These are phyloP conservation scores for Chrysoporthe cubensis DNA, from an alignment of 2,329 filamentous ascomycete species.

Conservation along the genomic window DNA sequence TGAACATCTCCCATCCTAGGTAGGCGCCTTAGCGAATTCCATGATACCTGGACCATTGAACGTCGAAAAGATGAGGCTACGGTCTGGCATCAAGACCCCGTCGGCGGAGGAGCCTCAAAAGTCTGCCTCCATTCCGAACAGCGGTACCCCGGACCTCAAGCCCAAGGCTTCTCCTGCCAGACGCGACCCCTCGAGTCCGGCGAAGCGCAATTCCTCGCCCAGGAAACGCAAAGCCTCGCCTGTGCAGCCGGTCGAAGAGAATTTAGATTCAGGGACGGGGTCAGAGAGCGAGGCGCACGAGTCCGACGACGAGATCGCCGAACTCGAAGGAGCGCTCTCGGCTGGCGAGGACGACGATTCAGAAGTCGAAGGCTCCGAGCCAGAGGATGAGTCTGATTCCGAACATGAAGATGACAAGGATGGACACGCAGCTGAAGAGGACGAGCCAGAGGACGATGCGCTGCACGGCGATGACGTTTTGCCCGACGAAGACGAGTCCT, in stretches of 20 bases:
- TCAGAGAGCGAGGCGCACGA: slow-evolving; percentile 47
- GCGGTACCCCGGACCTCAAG: slow-evolving; percentile 15
- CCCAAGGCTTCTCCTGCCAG: slow-evolving; percentile 11
- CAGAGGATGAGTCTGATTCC: slow-evolving; percentile 47
- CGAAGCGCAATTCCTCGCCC: slow-evolving; percentile 18
- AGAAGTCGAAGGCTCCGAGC: slow-evolving; percentile 44
- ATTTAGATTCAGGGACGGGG: neutral
- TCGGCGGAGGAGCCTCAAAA: slow-evolving; percentile 26
- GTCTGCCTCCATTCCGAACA: slow-evolving; percentile 8
- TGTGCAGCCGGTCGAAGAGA: slow-evolving; percentile 53
- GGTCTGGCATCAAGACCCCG: slow-evolving; percentile 28
- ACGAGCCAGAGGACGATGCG: slow-evolving; percentile 29
- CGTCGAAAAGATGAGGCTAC: slow-evolving; percentile 24
- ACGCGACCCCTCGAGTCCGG: slow-evolving; percentile 11
- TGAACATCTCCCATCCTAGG: slow-evolving; percentile 1
- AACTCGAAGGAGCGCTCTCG: slow-evolving; percentile 61
- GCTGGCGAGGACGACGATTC: slow-evolving; percentile 57
- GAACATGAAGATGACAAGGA: slow-evolving; percentile 48
- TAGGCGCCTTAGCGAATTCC: slow-evolving; percentile 5
- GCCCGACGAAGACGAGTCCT: slow-evolving; percentile 37
- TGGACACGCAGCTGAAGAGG: slow-evolving; percentile 32
- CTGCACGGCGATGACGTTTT: slow-evolving; percentile 47
- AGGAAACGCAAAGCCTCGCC: slow-evolving; percentile 68
- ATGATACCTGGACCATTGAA: slow-evolving; percentile 19
- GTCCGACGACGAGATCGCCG: slow-evolving; percentile 50